Conservation (phyloP, 495 filamentous ascomycete species). For the Xylaria nigripes region DNA sequence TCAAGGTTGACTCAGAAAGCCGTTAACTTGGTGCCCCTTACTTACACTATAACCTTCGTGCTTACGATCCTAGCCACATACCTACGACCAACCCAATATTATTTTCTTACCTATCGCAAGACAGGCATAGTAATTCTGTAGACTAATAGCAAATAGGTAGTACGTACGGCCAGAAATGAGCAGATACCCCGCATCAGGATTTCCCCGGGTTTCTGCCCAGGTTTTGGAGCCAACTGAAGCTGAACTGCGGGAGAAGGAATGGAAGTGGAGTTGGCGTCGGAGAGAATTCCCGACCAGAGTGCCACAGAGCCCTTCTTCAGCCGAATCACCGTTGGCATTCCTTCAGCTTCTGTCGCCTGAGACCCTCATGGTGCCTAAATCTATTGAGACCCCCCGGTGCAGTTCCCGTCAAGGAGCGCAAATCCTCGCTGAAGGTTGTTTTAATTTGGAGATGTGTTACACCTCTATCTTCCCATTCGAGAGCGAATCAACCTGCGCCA, state of each 20-base stretch:
- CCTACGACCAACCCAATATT: neutral
- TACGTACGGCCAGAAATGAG: neutral
- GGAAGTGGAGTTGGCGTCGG: conserved; percentile 12
- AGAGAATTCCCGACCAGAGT: conserved; percentile 7
- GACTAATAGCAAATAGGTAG: neutral
- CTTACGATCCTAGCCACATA: neutral
- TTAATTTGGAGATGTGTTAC: conserved; percentile 9
- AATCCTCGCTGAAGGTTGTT: neutral
- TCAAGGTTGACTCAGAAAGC: too few species aligned
- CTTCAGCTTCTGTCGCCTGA: conserved; percentile 6
- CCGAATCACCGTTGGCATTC: conserved; percentile 2
- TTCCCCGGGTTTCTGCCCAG: conserved; percentile 14
- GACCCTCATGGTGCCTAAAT: neutral
- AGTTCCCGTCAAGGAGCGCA: conserved; percentile 5
- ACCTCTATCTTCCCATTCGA: neutral
- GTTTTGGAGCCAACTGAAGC: conserved; percentile 14
- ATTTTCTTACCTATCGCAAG: neutral
- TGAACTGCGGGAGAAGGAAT: conserved; percentile 10
- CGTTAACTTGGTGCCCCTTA: too few species aligned
- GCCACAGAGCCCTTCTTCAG: conserved; percentile 5
- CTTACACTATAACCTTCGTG: too few species aligned
- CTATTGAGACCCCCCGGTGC: neutral
- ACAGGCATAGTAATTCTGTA: neutral
- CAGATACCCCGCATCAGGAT: conserved; percentile 6
- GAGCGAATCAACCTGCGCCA: conserved; percentile 6